phyloP scores from a whole-genome alignment of 1,284 basidiomycete genomes.

The Rhizoctonia solani region DNA sequence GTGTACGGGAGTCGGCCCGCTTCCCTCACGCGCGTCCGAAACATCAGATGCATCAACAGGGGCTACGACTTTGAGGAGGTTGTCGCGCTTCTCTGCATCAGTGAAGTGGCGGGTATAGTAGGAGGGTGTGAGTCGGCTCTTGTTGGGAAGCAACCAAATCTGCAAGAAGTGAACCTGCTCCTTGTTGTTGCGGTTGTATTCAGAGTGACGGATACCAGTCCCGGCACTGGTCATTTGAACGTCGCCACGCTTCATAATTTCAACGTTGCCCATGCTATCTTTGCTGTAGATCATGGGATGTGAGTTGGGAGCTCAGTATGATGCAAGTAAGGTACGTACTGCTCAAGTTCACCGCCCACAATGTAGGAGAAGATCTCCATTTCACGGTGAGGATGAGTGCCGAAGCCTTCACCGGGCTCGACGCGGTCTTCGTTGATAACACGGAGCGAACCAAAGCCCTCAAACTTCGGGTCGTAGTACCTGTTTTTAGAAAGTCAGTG shows the following conservation, averaged over 20 bases:
- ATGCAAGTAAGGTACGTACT: slow-evolving; percentile 53
- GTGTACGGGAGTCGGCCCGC: slow-evolving; percentile 73
- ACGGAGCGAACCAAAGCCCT: slow-evolving; percentile 64
- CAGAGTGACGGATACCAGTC: slow-evolving; percentile 84
- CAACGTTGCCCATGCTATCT: slow-evolving; percentile 88
- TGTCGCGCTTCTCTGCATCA: slow-evolving; percentile 79
- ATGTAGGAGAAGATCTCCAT: slow-evolving; percentile 94
- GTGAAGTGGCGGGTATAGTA: slow-evolving; percentile 86
- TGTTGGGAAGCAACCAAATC: slow-evolving; percentile 79
- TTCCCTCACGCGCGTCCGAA: slow-evolving; percentile 60
- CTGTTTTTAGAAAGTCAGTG: slow-evolving; percentile 45
- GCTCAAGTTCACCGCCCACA: slow-evolving; percentile 74
- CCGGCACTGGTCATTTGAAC: slow-evolving; percentile 91
- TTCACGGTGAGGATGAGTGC: slow-evolving; percentile 80
- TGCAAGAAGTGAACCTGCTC: slow-evolving; percentile 76
- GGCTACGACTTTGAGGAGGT: slow-evolving; percentile 70
- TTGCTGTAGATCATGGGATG: slow-evolving; percentile 53
- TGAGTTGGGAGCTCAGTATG: not conserved
- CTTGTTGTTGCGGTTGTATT: slow-evolving; percentile 45
- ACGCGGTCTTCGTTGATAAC: slow-evolving; percentile 93
- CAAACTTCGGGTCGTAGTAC: slow-evolving; percentile 64
- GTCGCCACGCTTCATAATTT: slow-evolving; percentile 84
- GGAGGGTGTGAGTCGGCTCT: slow-evolving; percentile 61
- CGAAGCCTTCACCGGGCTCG: slow-evolving; percentile 76
- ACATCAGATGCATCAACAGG: slow-evolving; percentile 64